Conservation (phyloP, 129 eudicot genomes). For the Saposhnikovia divaricata region DNA sequence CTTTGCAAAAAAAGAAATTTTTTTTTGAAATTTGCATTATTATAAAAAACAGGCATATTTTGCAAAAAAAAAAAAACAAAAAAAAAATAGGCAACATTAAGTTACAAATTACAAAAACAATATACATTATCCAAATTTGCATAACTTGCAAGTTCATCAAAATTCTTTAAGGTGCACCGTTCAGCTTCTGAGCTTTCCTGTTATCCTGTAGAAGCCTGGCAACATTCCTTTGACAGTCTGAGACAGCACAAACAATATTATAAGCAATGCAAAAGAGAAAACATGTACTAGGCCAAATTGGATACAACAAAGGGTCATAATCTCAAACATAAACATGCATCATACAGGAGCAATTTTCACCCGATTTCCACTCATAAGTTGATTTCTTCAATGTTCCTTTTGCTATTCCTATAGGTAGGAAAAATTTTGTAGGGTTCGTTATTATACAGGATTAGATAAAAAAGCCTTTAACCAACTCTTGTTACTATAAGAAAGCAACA, state of each 20-base stretch:
- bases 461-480: background rate
- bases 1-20: no score
- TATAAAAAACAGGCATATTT: no score
- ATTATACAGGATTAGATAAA: background rate
- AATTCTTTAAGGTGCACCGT: no score
- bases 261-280: slow-evolving; percentile 13
- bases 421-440: background rate
- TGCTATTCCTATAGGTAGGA: background rate
- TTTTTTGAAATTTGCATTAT: no score
- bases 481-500: background rate
- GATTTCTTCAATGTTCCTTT: background rate
- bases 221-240: slow-evolving; percentile 35
- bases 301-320: no score
- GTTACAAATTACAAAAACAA: no score
- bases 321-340: no score
- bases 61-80: no score
- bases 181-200: slow-evolving; percentile 48
- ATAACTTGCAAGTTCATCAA: no score
- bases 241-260: background rate
- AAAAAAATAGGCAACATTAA: no score
- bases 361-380: background rate
- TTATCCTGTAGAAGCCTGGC: slow-evolving; percentile 30
- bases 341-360: background rate
- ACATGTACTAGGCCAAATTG: no score
- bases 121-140: no score